These are phyloP conservation scores for Sugiyamaella neomexicana DNA, from an alignment of 1,139 yeast genomes.

Conservation along the genomic window DNA sequence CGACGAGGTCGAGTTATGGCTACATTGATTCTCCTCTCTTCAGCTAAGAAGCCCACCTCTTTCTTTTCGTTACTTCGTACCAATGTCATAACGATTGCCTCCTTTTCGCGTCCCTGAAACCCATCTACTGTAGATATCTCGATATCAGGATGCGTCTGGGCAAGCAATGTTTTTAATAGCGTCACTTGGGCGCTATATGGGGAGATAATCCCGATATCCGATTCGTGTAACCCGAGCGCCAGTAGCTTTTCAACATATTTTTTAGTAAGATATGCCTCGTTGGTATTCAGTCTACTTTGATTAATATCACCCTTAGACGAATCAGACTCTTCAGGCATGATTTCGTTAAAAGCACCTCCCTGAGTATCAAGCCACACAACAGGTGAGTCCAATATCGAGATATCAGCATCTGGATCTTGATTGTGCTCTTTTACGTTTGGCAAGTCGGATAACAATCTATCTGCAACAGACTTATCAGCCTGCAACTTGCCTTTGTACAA, in stretches of 20 bases:
- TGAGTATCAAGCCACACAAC: constrained; percentile 89
- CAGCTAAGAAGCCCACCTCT: constrained; percentile 76
- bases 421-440: constrained; percentile 50
- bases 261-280: constrained; percentile 63
- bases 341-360: constrained; percentile 70
- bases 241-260: constrained; percentile 57
- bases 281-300: constrained; percentile 61
- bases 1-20: constrained; percentile 90
- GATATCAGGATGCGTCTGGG: constrained; percentile 55
- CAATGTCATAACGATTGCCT: constrained; percentile 73
- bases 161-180: constrained; percentile 49
- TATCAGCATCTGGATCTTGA: constrained; percentile 37
- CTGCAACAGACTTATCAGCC: constrained; percentile 63
- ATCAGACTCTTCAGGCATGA: constrained; percentile 43
- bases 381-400: constrained; percentile 36
- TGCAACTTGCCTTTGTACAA: constrained; percentile 62
- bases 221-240: constrained; percentile 45
- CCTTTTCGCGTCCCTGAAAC: constrained; percentile 91
- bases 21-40: constrained; percentile 68
- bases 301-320: constrained; percentile 16
- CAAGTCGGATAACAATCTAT: constrained; percentile 57
- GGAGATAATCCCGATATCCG: constrained; percentile 75
- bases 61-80: constrained; percentile 69
- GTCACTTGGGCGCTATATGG: constrained; percentile 90
- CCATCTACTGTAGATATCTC: constrained; percentile 91